phyloP scores from a whole-genome alignment of 108 stramenopile genomes.

The Cylindrotheca fusiformis region DNA sequence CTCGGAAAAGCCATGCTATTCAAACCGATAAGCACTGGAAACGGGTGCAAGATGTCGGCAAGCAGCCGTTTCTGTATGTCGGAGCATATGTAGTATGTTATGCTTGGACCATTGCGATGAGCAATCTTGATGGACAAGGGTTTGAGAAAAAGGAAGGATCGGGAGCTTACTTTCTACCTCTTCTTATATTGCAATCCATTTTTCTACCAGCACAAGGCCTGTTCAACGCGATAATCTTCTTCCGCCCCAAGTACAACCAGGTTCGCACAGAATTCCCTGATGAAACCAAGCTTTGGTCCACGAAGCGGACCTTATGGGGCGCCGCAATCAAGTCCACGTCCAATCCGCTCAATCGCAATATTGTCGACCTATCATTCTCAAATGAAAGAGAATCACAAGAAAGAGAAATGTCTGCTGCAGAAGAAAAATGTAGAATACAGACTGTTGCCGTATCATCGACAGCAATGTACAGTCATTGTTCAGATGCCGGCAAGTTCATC shows the following conservation, averaged over 20 bases:
- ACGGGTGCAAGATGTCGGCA: neutral
- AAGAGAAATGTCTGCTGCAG: too few species aligned
- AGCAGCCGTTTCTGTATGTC: conserved; percentile 11
- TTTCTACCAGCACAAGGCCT: conserved; percentile 39
- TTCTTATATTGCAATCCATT: conserved; percentile 7
- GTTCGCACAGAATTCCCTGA: neutral
- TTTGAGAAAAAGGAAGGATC: neutral
- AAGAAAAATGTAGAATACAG: too few species aligned
- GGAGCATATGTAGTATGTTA: neutral
- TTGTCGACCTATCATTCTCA: too few species aligned
- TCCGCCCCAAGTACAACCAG: neutral
- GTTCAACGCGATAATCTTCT: conserved; percentile 22
- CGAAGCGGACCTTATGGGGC: too few species aligned
- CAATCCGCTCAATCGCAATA: too few species aligned
- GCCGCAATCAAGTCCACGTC: too few species aligned
- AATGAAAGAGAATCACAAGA: too few species aligned
- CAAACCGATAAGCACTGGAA: neutral
- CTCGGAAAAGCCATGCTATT: too few species aligned
- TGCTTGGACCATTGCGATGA: neutral
- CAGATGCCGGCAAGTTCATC: too few species aligned
- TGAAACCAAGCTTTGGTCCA: neutral
- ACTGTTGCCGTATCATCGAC: too few species aligned
- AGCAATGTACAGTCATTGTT: too few species aligned
- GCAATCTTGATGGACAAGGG: neutral
- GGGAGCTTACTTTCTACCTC: conserved; percentile 5